These are phyloP conservation scores for Pseudonectria buxi DNA, from an alignment of 2,329 filamentous ascomycete genomes.

Conservation along the genomic window DNA sequence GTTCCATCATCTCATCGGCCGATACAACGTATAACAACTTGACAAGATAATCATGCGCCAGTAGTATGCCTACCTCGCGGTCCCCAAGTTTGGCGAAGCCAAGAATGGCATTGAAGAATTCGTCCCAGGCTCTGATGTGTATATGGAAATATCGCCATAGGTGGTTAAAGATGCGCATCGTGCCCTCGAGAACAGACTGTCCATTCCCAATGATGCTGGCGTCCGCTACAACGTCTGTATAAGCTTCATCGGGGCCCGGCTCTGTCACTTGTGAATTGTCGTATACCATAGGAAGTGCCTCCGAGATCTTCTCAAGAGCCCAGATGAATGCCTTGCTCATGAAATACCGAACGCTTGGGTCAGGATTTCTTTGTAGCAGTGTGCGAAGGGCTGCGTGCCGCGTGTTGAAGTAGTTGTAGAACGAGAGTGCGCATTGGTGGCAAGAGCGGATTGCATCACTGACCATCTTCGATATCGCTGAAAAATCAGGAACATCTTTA, in stretches of 20 bases:
- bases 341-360: constrained; percentile 47
- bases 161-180: constrained; percentile 43
- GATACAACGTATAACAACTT: constrained; percentile 54
- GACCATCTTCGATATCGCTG: constrained; percentile 44
- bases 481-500: constrained; percentile 61
- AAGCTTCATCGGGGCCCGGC: constrained; percentile 22
- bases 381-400: constrained; percentile 55
- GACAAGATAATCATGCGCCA: constrained; percentile 55
- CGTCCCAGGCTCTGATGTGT: constrained; percentile 62
- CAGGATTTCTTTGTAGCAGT: constrained; percentile 56
- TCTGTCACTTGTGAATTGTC: constrained; percentile 15
- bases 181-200: constrained; percentile 27
- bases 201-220: constrained; percentile 1
- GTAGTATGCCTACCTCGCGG: constrained; percentile 49
- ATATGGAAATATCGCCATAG: constrained; percentile 59
- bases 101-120: constrained; percentile 66
- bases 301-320: constrained; percentile 47
- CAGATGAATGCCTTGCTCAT: constrained; percentile 44
- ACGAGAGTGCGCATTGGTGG: constrained; percentile 48
- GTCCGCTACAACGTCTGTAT: constrained; percentile 12
- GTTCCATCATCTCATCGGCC: constrained; percentile 47
- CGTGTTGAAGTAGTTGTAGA: constrained; percentile 54
- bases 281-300: constrained; percentile 41
- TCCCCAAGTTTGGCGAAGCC: constrained; percentile 57
- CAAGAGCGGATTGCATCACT: constrained; percentile 42